Conservation (phyloP, 2,329 filamentous ascomycete species). For the Monilinia laxa region DNA sequence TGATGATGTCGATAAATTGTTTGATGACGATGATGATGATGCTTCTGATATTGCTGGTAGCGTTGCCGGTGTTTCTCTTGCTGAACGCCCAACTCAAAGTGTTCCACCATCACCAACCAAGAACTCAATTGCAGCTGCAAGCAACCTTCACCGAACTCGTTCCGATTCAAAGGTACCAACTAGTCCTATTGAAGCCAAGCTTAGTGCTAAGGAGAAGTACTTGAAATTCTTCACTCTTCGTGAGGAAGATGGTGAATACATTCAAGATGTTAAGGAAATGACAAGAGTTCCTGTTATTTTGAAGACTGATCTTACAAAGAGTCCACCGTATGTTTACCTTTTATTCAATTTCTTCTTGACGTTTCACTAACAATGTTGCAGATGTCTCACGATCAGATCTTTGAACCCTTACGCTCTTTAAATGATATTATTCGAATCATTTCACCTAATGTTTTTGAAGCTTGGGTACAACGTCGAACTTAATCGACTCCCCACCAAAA, state of each 20-base stretch:
- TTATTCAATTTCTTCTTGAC: neutral
- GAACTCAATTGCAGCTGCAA: constrained; percentile 63
- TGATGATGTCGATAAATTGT: constrained; percentile 91
- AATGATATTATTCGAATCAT: constrained; percentile 11
- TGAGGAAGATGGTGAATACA: constrained; percentile 92
- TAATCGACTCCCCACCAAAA: constrained; percentile 16
- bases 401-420: constrained; percentile 70
- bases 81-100: constrained; percentile 89
- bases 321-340: constrained; percentile 81
- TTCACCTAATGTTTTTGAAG: constrained; percentile 7
- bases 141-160: constrained; percentile 78
- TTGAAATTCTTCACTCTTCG: constrained; percentile 83
- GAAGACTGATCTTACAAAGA: constrained; percentile 98
- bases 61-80: constrained; percentile 85
- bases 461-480: constrained; percentile 19
- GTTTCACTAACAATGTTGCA: constrained; percentile 48
- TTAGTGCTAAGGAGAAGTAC: constrained; percentile 96
- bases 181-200: constrained; percentile 69
- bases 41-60: constrained; percentile 86
- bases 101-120: constrained; percentile 88
- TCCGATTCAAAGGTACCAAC: constrained; percentile 90
- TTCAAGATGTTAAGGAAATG: constrained; percentile 98
- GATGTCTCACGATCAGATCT: constrained; percentile 80
- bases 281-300: constrained; percentile 94
- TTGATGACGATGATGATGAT: constrained; percentile 84